phyloP scores from a whole-genome alignment of 2,329 filamentous ascomycete species.

The Aaosphaeria pasadenensis region DNA sequence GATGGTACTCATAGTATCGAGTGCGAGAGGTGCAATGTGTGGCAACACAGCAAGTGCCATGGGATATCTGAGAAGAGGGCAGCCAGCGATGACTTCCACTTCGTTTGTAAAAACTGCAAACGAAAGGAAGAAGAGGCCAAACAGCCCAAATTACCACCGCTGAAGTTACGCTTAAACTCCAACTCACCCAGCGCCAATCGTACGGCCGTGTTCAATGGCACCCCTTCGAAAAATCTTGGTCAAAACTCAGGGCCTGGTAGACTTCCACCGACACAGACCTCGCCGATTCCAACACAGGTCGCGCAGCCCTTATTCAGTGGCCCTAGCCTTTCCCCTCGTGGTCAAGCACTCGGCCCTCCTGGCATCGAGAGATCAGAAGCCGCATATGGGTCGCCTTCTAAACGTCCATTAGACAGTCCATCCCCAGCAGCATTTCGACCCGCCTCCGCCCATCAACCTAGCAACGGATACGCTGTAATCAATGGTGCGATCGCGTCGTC shows the following conservation, averaged over 20 bases:
- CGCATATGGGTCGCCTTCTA: slow-evolving; percentile 29
- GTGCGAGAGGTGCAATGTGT: slow-evolving; percentile 90
- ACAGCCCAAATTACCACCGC: slow-evolving; percentile 59
- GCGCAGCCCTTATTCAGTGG: slow-evolving; percentile 28
- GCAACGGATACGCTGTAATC: slow-evolving; percentile 2
- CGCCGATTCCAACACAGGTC: slow-evolving; percentile 16
- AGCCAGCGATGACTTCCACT: slow-evolving; percentile 82
- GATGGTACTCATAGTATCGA: slow-evolving; percentile 92
- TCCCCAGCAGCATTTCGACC: slow-evolving; percentile 23
- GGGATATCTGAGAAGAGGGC: slow-evolving; percentile 75
- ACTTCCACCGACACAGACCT: slow-evolving; percentile 15
- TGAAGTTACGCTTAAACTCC: slow-evolving; percentile 58
- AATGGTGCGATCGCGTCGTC: slow-evolving; percentile 15
- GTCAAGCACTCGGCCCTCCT: slow-evolving; percentile 42
- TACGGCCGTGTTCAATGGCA: too few species aligned
- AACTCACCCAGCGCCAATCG: slow-evolving; percentile 39
- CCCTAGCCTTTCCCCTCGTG: slow-evolving; percentile 44
- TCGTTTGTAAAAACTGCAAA: slow-evolving; percentile 77
- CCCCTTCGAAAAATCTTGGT: slow-evolving; percentile 5
- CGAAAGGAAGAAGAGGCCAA: slow-evolving; percentile 62
- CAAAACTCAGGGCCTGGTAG: slow-evolving; percentile 17
- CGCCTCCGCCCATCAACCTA: slow-evolving; percentile 11
- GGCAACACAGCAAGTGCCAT: slow-evolving; percentile 95
- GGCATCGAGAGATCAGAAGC: slow-evolving; percentile 38
- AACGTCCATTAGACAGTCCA: slow-evolving; percentile 6